Conservation (phyloP, 768 basidiomycete species). For the Tulasnella sp. region DNA sequence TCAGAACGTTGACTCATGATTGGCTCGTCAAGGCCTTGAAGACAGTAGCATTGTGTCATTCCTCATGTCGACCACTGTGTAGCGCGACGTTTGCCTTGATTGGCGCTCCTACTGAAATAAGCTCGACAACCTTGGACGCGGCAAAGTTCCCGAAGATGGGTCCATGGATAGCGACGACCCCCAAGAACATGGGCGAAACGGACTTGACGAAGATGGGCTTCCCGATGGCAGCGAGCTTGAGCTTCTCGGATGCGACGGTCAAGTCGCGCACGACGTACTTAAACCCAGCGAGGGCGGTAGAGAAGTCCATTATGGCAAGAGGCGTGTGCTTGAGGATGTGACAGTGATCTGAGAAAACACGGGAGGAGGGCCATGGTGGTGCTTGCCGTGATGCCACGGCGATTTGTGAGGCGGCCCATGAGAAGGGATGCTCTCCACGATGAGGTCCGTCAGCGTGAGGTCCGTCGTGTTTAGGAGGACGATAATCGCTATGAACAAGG, state of each 20-base stretch:
- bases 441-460: too few species aligned
- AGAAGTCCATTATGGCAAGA: conserved; percentile 5
- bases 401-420: not conserved
- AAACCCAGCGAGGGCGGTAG: conserved; percentile 1
- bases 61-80: not conserved
- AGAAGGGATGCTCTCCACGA: not conserved
- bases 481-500: not conserved
- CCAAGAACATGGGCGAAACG: not conserved
- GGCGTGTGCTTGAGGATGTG: not conserved
- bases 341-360: not conserved
- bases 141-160: not conserved
- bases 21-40: not conserved
- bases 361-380: too few species aligned
- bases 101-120: not conserved
- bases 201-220: not conserved
- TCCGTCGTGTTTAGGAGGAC: too few species aligned
- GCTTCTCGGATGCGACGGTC: not conserved
- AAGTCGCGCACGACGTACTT: not conserved
- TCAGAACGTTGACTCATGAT: too few species aligned
- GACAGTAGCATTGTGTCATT: not conserved
- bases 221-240: not conserved
- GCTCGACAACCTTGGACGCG: not conserved
- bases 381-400: too few species aligned
- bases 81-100: conserved; percentile 5
- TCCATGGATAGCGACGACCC: conserved; percentile 1